Evolutionary conservation across 202 grass and related monocot genomes (phyloP), one percentile per base, ranked within the genome.

Genomic region (Schoenoplectus triqueter): DNA sequence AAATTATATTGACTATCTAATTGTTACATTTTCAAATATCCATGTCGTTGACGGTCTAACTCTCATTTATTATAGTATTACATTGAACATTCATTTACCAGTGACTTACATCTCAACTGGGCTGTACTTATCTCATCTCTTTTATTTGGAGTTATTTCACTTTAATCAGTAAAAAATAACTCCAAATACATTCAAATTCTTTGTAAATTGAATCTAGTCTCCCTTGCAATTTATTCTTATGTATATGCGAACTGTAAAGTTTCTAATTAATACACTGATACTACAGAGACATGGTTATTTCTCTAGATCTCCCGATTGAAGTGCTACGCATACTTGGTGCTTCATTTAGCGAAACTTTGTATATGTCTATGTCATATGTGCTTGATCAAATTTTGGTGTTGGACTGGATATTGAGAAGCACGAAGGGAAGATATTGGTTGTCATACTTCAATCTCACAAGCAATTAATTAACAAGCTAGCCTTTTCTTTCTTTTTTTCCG

Each of bases 191-290:
- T 18, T 17, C 46, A 50, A 20, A 50, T 20, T 50, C 10, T 50
- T 21, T 46, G 17, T 73, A 73, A 46, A 51, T 51, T 73, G 46
- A 73, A 73, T 51, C 9, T 73, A 20, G 46, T 73, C 45, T 20
- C 45, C 7, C 70, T 51, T 62, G 4, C 59, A 7, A 0, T 62
- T 62, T 18, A 62, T 62, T 19, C 15, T 4, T 62, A 62, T 6
- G 31, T 31, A 31, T 31, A 18, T 18, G 6, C 6, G 5, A 6
- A 62, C n/a, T 62, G 4, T 18, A 62, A 1, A 18, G 15, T 62
- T 62, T 62, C 59, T 62, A 62, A 62, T 62, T 62, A 17, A 3
- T 47, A 18, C n/a, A n/a, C 14, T 19, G 17, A 14, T 62, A 62
- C 31, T 31, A 31, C 31, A 31, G 15, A 62, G 6, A 62, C 17